phyloP scores from a whole-genome alignment of 768 basidiomycete species.

The Zangia roseola region DNA sequence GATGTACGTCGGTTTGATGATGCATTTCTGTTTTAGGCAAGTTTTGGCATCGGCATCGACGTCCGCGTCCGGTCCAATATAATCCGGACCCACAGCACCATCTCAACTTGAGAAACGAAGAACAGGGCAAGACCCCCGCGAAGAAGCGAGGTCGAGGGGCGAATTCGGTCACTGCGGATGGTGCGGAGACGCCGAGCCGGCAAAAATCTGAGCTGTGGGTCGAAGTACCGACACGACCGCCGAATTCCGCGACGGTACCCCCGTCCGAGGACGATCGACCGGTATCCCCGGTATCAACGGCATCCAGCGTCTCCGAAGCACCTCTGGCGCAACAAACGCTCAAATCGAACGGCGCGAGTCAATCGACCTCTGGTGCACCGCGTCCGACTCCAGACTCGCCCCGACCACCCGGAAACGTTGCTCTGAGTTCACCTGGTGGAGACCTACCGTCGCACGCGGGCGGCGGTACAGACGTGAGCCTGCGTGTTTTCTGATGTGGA shows the following conservation, averaged over 20 bases:
- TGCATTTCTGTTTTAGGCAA: conserved; percentile 53
- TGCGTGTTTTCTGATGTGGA: conserved; percentile 19
- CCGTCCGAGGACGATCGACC: conserved; percentile 51
- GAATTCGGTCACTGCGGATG: conserved; percentile 30
- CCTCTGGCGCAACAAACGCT: conserved; percentile 64
- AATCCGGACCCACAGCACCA: conserved; percentile 76
- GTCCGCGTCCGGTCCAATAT: conserved; percentile 79
- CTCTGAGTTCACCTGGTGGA: conserved; percentile 21
- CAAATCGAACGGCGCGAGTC: conserved; percentile 54
- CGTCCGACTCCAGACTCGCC: conserved; percentile 28
- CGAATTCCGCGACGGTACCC: conserved; percentile 27
- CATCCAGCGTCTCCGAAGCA: conserved; percentile 71
- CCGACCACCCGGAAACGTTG: conserved; percentile 7
- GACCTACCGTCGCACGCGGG: conserved; percentile 10
- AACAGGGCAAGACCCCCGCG: conserved; percentile 49
- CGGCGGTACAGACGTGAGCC: conserved; percentile 27
- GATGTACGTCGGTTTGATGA: conserved; percentile 4
- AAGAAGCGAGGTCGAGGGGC: conserved; percentile 46
- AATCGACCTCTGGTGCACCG: conserved; percentile 17
- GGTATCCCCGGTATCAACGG: conserved; percentile 68
- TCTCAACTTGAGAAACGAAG: conserved; percentile 54
- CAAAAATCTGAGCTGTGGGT: conserved; percentile 37
- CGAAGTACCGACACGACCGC: conserved; percentile 35
- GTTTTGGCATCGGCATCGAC: conserved; percentile 84
- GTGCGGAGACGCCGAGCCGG: conserved; percentile 54